phyloP scores from a whole-genome alignment of 1,139 yeast genomes.

The Protomyces lactucae-debilis region DNA sequence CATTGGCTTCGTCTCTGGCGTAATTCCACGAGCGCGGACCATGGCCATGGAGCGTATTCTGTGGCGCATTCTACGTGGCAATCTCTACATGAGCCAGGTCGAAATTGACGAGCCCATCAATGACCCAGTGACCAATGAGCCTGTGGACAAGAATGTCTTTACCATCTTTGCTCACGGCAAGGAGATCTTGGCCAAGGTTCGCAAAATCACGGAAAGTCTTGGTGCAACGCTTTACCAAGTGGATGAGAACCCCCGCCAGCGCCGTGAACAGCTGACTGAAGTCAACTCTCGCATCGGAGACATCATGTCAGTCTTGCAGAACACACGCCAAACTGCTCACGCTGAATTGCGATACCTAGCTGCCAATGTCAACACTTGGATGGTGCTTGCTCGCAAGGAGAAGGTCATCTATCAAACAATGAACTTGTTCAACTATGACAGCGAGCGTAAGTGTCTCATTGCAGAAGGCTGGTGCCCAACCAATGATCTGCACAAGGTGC shows the following conservation, averaged over 20 bases:
- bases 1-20: conserved; percentile 72
- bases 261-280: conserved; percentile 56
- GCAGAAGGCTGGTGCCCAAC: conserved; percentile 98
- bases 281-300: conserved; percentile 58
- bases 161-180: conserved; percentile 87
- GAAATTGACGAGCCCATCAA: conserved; percentile 59
- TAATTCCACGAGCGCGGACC: conserved; percentile 67
- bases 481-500: conserved; percentile 48
- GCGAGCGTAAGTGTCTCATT: conserved; percentile 75
- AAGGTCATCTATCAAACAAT: conserved; percentile 67
- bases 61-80: conserved; percentile 92
- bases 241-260: conserved; percentile 52
- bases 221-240: conserved; percentile 74
- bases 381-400: conserved; percentile 63
- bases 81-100: conserved; percentile 66
- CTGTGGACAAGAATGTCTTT: conserved; percentile 65
- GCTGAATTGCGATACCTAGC: conserved; percentile 75
- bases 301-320: conserved; percentile 62
- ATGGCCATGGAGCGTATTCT: conserved; percentile 73
- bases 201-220: conserved; percentile 71
- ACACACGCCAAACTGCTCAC: conserved; percentile 63
- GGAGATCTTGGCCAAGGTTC: conserved; percentile 59
- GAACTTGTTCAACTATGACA: conserved; percentile 78
- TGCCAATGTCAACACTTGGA: conserved; percentile 64
- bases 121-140: conserved; percentile 49